Evolutionary conservation across 2,329 filamentous ascomycete genomes (phyloP), one percentile per base, ranked within the genome.

Genomic region (Lasiodiplodia gonubiensis): DNA sequence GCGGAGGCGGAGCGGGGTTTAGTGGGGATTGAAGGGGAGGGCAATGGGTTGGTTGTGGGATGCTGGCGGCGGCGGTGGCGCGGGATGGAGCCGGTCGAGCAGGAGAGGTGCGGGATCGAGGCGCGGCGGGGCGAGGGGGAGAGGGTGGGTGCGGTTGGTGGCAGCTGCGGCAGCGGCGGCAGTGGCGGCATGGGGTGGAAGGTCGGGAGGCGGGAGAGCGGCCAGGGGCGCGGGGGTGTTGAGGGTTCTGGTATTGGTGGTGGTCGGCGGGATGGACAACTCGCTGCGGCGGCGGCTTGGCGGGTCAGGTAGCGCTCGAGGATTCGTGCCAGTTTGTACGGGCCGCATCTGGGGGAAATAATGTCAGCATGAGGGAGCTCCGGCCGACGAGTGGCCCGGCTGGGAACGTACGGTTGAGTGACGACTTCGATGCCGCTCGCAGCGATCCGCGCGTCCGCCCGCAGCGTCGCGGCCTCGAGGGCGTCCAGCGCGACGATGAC

Each of bases 291-390:
- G n/a, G n/a, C n/a, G 18, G 7, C 16, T 42, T 46, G 49, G 8
- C 48, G 60, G 12, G 12, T 21, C 14, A 64, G 8, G 33, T 53
- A 64, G 30, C 37, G 49, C 4, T 55, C 64, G 3, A 79, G 68
- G 5, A 76, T 75, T 54, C 74, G 77, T 46, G 75, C 74, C 57
- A 79, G 71, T 68, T 79, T 79, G 67, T 76, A 76, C 18, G 77
- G 77, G 39, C 77, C 77, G n/a, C 76, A 76, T 7, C 60, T n/a
- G n/a, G n/a, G n/a, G n/a, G n/a, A n/a, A n/a, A n/a, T n/a, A n/a
- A n/a, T n/a, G n/a, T n/a, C n/a, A n/a, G n/a, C n/a, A n/a, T n/a
- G n/a, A n/a, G n/a, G n/a, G n/a, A n/a, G n/a, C n/a, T n/a, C n/a
- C n/a, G n/a, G n/a, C n/a, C n/a, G n/a, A n/a, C n/a, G n/a, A n/a